phyloP scores from a whole-genome alignment of 2,329 filamentous ascomycete species.

The Trichoderma aggressivum region DNA sequence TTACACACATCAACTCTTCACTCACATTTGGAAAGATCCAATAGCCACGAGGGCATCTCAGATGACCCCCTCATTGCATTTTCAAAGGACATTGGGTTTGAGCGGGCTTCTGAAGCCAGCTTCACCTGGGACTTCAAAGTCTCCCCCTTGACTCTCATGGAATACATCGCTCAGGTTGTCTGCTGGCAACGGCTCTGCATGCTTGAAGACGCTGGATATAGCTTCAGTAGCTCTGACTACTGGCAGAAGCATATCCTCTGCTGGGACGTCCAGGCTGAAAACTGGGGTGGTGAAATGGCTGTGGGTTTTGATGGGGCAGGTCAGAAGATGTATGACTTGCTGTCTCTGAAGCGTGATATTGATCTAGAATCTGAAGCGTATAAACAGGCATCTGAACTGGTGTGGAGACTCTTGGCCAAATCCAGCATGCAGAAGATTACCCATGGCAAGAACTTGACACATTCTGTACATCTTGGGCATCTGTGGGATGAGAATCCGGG shows the following conservation, averaged over 20 bases:
- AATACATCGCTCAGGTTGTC: conserved; percentile 33
- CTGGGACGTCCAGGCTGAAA: conserved; percentile 22
- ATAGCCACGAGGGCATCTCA: conserved; percentile 30
- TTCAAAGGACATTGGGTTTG: conserved; percentile 25
- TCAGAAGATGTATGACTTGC: neutral
- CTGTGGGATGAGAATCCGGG: neutral
- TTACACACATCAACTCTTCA: conserved; percentile 38
- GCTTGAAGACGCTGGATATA: conserved; percentile 32
- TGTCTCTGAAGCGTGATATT: neutral
- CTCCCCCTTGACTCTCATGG: conserved; percentile 29
- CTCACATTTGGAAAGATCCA: conserved; percentile 36
- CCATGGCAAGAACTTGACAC: neutral
- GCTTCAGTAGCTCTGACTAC: conserved; percentile 34
- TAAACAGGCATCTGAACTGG: neutral
- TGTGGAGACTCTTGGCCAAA: neutral
- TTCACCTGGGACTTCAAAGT: conserved; percentile 33
- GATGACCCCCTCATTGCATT: conserved; percentile 28
- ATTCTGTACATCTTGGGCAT: neutral
- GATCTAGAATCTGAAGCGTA: neutral
- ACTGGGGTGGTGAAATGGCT: conserved; percentile 17
- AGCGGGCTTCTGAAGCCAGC: conserved; percentile 20
- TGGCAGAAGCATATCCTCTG: conserved; percentile 29
- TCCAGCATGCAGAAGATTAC: neutral
- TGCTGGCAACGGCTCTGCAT: conserved; percentile 33
- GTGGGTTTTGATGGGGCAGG: neutral